A percentile compares a stretch with the other conserved stretches of the same genome.
Evolutionary conservation across 2,329 filamentous ascomycete species (phyloP).

Genomic region (Amphichorda felina): DNA sequence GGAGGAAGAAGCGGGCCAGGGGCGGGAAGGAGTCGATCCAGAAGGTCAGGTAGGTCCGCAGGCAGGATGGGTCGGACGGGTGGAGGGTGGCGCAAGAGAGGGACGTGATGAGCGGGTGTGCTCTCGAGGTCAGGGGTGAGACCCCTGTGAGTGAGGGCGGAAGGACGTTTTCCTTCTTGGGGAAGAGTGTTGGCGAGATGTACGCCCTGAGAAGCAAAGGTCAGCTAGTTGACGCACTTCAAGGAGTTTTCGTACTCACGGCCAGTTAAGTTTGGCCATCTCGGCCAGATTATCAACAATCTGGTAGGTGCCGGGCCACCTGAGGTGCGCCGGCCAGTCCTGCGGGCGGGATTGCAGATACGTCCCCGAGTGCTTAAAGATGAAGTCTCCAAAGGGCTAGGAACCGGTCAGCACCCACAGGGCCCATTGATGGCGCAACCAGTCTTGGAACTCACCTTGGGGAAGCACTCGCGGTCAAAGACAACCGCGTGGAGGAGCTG

Average conservation of each 20-base stretch:
- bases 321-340: slow-evolving; percentile 50
- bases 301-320: slow-evolving; percentile 66
- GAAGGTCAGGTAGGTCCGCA: slow-evolving; percentile 77
- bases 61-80: slow-evolving; percentile 76
- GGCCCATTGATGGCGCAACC: not conserved
- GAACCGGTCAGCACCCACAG: slow-evolving; percentile 2
- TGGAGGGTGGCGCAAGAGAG: slow-evolving; percentile 87
- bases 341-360: slow-evolving; percentile 68
- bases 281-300: slow-evolving; percentile 72
- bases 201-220: slow-evolving; percentile 43
- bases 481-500: slow-evolving; percentile 67
- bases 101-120: slow-evolving; percentile 75
- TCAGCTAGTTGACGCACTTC: not conserved
- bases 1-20: slow-evolving; percentile 64
- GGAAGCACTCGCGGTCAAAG: slow-evolving; percentile 66
- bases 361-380: slow-evolving; percentile 62
- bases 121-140: slow-evolving; percentile 66
- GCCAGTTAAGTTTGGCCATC: slow-evolving; percentile 76
- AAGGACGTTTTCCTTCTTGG: slow-evolving; percentile 52
- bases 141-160: slow-evolving; percentile 55
- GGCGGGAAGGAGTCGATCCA: slow-evolving; percentile 75
- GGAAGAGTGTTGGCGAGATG: slow-evolving; percentile 78
- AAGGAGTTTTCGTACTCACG: too few species aligned
- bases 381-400: slow-evolving; percentile 28
- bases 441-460: slow-evolving; percentile 30